Evolutionary conservation across 1,284 basidiomycete genomes (phyloP), one percentile per base, ranked within the genome.

Genomic region (Microbotryum silenes-acaulis): DNA sequence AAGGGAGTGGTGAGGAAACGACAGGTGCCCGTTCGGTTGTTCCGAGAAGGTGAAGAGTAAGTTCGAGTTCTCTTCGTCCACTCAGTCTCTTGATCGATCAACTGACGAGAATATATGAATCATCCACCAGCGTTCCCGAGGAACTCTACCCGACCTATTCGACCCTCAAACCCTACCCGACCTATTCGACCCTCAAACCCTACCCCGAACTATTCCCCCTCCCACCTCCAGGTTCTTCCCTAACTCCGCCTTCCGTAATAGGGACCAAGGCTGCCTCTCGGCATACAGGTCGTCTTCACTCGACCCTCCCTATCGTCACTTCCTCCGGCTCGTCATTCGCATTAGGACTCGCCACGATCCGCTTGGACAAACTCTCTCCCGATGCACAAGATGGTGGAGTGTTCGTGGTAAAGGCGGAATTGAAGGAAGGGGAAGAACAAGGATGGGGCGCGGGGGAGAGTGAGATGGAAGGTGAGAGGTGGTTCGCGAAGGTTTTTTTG

Each of bases 1-100:
- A 97, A 89, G 1, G 96, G 96, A 8, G 83, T 89, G 18, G 80
- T 97, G 29, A 81, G 96, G 61, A 98, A 98, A 76, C 85, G 96
- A 21, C 87, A 94, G 52, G 77, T 94, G 9, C 92, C 93, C 3
- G 82, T 97, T 1, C 72, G 79, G 7, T 75, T 89, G 7, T 72
- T 63, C 51, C 51, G 66, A 9, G 55, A 66, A 27, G 67, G 65
- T 1, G 69, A 71, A 52, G 60, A 62, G 68, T 70, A 31, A 47
- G 67, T 54, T 8, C 31, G 1, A 6, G 21, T 25, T 16, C 16
- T 31, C 29, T n/a, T 37, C 51, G 23, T 20, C 37, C 14, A 7
- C 12, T 18, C 6, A 10, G 6, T 20, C 2, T 5, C 4, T 21
- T 18, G 5, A 10, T 23, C 18, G 42, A 16, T 27, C 47, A 9